Evolutionary conservation across 306 rosid species (phyloP), one percentile per base, ranked within the genome.

Genomic region (Trifolium repens): DNA sequence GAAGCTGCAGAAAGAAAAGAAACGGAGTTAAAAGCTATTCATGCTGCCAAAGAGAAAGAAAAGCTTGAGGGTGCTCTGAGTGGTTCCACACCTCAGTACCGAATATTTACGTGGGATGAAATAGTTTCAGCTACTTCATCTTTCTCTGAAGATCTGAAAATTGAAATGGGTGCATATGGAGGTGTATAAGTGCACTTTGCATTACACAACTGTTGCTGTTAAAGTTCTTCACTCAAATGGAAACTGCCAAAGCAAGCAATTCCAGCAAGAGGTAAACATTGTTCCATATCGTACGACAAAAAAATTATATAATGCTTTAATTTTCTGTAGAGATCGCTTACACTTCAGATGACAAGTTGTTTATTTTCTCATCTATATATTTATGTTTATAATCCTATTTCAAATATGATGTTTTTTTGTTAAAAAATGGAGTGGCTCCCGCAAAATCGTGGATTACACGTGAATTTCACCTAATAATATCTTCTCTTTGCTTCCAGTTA

Each of bases 121-220:
- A 89, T 94, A 70, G 89, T 82, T 35, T 76, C 90, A 37, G 93
- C 97, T 76, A 90, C 99, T 59, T 88, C 93, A 78, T 89, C 93
- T 66, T 94, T 94, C 75, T 94, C 97, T 5, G 96, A 90, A 65
- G 91, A 89, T 78, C 87, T 86, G 39, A 92, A 26, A 83, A 87
- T 94, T 43, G 99, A 97, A 78, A 81, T 69, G 84, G 99, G 99
- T 37, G 97, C 97, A 3, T 85, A 89, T 75, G 99, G 96, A 80
- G 73, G 89, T 94, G 16, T 94, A 90, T 57, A 91, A 81, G 85
- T 85, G 99, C 82, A 87, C 16, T 82, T 83, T 94, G 86, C 86
- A 88, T 85, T 91, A 94, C 77, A 91, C 97, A 78, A 83, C 86
- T 78, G 96, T 85, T 57, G 99, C 96, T 13, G 99, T 92, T 64